phyloP scores from a whole-genome alignment of 2,329 filamentous ascomycete species.

The Ophiostoma pallidulum region DNA sequence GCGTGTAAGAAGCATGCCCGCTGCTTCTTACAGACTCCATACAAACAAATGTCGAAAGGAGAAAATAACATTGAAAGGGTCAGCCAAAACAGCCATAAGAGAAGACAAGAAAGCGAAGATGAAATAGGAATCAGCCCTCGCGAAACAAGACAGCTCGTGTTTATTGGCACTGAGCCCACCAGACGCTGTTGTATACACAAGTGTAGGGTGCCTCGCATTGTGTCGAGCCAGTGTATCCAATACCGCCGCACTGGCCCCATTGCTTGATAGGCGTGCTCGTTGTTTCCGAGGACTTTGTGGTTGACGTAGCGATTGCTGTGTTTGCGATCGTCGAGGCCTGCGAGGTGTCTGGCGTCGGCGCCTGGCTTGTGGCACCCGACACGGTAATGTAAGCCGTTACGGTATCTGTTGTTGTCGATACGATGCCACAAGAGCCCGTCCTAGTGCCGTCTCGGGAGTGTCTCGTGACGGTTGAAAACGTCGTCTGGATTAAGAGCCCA shows the following conservation, averaged over 20 bases:
- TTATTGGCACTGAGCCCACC: conserved; percentile 27
- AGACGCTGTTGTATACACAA: conserved; percentile 22
- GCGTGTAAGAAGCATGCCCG: not conserved
- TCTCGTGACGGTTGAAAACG: not conserved
- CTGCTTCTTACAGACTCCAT: not conserved
- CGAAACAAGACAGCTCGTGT: not conserved
- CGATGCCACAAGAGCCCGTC: not conserved
- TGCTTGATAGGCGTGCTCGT: conserved; percentile 21
- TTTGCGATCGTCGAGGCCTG: not conserved
- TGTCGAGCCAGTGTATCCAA: conserved; percentile 26
- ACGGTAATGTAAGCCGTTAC: not conserved
- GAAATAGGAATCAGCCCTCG: not conserved
- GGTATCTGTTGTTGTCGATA: not conserved
- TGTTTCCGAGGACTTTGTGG: not conserved
- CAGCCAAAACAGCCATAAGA: too few relatives aligned
- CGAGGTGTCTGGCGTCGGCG: not conserved
- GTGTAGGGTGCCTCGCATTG: conserved; percentile 24
- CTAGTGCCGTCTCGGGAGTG: not conserved
- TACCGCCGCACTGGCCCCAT: conserved; percentile 30
- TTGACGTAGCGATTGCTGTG: conserved; percentile 9
- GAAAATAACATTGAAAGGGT: too few relatives aligned
- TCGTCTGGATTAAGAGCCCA: not conserved
- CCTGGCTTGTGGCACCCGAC: not conserved
- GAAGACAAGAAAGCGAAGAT: not conserved
- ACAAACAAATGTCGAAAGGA: too few relatives aligned